A percentile compares a stretch with the other conserved stretches of the same genome.
These are phyloP conservation scores for Themeda triandra DNA, from an alignment of 176 grass and related monocot genomes.

Conservation along the genomic window DNA sequence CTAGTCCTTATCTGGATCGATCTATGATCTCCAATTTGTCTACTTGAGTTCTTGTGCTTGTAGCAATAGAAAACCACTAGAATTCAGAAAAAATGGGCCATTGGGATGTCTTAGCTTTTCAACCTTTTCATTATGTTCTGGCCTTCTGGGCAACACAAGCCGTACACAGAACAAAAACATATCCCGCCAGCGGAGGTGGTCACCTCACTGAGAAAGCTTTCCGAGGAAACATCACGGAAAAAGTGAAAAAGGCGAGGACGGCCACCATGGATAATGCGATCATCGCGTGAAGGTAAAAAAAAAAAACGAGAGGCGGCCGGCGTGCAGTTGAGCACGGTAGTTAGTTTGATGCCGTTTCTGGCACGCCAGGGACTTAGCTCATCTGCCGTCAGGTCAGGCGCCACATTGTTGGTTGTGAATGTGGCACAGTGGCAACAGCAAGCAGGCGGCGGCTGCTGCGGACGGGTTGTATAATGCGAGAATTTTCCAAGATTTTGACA, in stretches of 20 bases:
- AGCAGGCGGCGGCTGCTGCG: not conserved
- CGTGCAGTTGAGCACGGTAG: not conserved
- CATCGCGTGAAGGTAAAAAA: not conserved
- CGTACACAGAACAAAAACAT: not conserved
- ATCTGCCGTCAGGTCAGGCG: not conserved
- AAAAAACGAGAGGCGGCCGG: constrained; percentile 15
- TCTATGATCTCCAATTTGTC: not conserved
- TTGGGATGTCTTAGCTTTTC: not conserved
- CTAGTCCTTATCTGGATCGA: not conserved
- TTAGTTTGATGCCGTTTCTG: not conserved
- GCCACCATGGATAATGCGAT: not conserved
- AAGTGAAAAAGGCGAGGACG: not conserved
- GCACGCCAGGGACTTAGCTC: constrained; percentile 3
- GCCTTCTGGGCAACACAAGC: not conserved
- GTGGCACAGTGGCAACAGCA: not conserved
- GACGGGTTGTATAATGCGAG: too few species aligned
- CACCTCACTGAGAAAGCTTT: not conserved
- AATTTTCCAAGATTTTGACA: too few species aligned
- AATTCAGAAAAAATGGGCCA: not conserved
- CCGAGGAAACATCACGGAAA: not conserved
- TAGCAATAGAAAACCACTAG: not conserved
- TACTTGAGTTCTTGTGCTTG: not conserved
- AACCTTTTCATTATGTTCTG: not conserved
- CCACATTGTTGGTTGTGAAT: not conserved
- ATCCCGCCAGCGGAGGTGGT: not conserved